Evolutionary conservation across 2,329 filamentous ascomycete genomes (phyloP), one percentile per base, ranked within the genome.

Genomic region (Aaosphaeria arxii): DNA sequence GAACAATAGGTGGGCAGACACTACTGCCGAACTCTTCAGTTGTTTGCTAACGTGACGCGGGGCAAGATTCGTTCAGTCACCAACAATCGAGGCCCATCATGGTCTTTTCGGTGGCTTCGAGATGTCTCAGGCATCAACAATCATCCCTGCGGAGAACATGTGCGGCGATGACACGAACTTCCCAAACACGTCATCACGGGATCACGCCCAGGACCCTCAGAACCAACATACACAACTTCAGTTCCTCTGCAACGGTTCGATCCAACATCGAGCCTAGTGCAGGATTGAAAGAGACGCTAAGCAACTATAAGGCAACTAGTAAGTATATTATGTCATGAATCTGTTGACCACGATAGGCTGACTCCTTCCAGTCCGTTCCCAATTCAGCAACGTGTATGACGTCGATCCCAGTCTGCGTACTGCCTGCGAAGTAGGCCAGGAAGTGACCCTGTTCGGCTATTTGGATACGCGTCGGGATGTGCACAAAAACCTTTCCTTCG

Each of bases 401-500:
- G n/a, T 36, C 33, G n/a, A 9, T 36, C 33, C 33, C 9, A n/a
- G n/a, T 9, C 7, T 36, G 7, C 7, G 33, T 36, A n/a, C 7
- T 36, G n/a, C n/a, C 33, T 36, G 33, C n/a, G n/a, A 36, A 4
- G 11, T 28, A 17, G 39, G 17, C 24, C 9, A 40, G 24, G 30
- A 31, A 43, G 30, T 43, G 9, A 43, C 76, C 0, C 67, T 88
- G 1, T 78, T 85, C 66, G 91, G 91, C 17, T 94, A 91, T 58
- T 70, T 96, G 1, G 83, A 84, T 29, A 83, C 82, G 50, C 79
- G 84, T 30, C 80, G 83, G 52, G 83, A 88, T 58, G 75, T 91
- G 24, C 84, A 83, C 30, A 84, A 84, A 46, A 83, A 80, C 36
- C 74, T 95, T 17, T 82, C 82, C 2, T 96, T 96, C 62, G 85